phyloP scores from a whole-genome alignment of 306 rosid genomes.

The Citrullus mucosospermus region DNA sequence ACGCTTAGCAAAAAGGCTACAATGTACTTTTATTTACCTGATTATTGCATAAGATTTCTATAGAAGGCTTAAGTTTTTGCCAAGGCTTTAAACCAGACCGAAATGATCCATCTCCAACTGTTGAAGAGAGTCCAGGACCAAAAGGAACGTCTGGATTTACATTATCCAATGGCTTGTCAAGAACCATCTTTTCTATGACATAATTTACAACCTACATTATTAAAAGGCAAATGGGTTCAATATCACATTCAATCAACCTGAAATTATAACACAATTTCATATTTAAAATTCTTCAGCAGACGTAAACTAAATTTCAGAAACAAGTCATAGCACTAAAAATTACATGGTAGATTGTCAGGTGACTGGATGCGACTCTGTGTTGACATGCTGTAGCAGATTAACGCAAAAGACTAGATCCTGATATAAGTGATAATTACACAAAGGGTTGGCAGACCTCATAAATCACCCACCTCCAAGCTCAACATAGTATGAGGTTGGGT shows the following conservation, averaged over 20 bases:
- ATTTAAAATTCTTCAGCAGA: not conserved
- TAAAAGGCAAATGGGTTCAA: not conserved
- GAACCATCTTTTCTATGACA: slow-evolving; percentile 87
- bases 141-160: slow-evolving; percentile 48
- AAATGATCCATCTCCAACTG: slow-evolving; percentile 67
- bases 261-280: not conserved
- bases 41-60: slow-evolving; percentile 89
- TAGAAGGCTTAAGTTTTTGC: slow-evolving; percentile 82
- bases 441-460: not conserved
- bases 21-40: slow-evolving; percentile 51
- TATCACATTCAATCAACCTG: not conserved
- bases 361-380: not conserved
- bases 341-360: not conserved
- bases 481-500: not conserved
- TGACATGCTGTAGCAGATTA: not conserved
- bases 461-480: not conserved
- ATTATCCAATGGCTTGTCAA: slow-evolving; percentile 75
- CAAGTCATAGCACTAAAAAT: not conserved
- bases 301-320: not conserved
- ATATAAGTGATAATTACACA: not conserved
- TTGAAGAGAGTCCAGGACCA: slow-evolving; percentile 45
- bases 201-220: slow-evolving; percentile 69
- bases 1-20: not conserved
- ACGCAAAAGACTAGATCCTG: not conserved
- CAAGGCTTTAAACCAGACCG: slow-evolving; percentile 78